A percentile compares a stretch with the other conserved stretches of the same genome.
phyloP scores from a whole-genome alignment of 2,329 filamentous ascomycete species.

The Curvularia spicifera region DNA sequence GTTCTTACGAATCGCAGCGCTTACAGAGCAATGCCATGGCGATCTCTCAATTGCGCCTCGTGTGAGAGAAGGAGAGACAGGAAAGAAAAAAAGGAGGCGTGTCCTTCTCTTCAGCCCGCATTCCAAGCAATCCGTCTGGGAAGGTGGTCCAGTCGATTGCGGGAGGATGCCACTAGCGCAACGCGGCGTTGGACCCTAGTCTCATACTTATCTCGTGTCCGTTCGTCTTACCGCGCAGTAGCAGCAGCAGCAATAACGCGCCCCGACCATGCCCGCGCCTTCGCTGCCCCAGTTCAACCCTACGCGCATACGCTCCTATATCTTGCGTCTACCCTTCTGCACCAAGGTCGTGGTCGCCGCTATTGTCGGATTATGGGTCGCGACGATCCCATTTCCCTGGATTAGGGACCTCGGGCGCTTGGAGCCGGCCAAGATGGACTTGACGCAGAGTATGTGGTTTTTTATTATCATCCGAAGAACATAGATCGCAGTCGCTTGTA shows the following conservation, averaged over 20 bases:
- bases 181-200: constrained; percentile 24
- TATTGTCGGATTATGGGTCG: constrained; percentile 72
- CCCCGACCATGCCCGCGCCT: constrained; percentile 42
- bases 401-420: constrained; percentile 79
- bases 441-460: constrained; percentile 69
- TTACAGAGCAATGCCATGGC: constrained; percentile 48
- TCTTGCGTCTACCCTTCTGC: constrained; percentile 85
- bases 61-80: constrained; percentile 9
- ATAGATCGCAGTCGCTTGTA: not conserved
- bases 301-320: constrained; percentile 76
- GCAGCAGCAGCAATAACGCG: constrained; percentile 16
- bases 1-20: constrained; percentile 8
- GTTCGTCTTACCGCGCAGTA: constrained; percentile 9
- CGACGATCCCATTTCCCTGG: constrained; percentile 72
- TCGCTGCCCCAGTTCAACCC: constrained; percentile 70
- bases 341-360: constrained; percentile 73
- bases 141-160: constrained; percentile 19
- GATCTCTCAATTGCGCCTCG: constrained; percentile 16
- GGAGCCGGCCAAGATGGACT: constrained; percentile 75
- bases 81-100: constrained; percentile 15
- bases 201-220: constrained; percentile 15
- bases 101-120: constrained; percentile 23
- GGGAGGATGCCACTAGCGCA: constrained; percentile 26
- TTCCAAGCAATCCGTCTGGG: constrained; percentile 19
- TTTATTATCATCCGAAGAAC: not conserved